These are phyloP conservation scores for Pulveroboletus sp. DNA, from an alignment of 768 basidiomycete species.

Conservation along the genomic window DNA sequence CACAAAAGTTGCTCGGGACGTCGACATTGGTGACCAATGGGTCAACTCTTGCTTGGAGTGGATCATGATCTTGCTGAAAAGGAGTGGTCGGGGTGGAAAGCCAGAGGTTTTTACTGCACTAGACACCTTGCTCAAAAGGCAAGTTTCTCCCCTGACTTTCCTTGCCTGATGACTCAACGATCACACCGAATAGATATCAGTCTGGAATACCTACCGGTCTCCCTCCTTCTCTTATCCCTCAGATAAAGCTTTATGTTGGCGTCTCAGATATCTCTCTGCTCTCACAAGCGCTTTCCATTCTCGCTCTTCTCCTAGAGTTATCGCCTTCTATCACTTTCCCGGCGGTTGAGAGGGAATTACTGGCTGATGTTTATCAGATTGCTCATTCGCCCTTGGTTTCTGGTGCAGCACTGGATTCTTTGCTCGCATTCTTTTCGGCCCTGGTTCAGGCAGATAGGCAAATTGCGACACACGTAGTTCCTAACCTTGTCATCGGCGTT, in stretches of 20 bases:
- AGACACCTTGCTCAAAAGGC: slow-evolving; percentile 68
- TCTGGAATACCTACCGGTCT: slow-evolving; percentile 51
- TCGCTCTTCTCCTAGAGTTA: slow-evolving; percentile 65
- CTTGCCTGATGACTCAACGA: not conserved
- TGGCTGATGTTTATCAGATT: slow-evolving; percentile 61
- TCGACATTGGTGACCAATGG: slow-evolving; percentile 71
- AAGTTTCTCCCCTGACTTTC: slow-evolving; percentile 1
- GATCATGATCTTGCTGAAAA: slow-evolving; percentile 68
- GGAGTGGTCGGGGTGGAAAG: slow-evolving; percentile 75
- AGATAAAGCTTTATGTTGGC: slow-evolving; percentile 72
- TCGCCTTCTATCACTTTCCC: slow-evolving; percentile 68
- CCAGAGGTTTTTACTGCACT: slow-evolving; percentile 75
- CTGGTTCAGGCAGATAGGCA: slow-evolving; percentile 80
- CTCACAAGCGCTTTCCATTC: slow-evolving; percentile 60
- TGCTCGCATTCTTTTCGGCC: slow-evolving; percentile 76
- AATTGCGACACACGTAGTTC: slow-evolving; percentile 78
- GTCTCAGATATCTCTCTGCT: slow-evolving; percentile 75
- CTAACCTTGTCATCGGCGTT: slow-evolving; percentile 60
- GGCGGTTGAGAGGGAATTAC: slow-evolving; percentile 66
- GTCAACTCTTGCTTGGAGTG: slow-evolving; percentile 76
- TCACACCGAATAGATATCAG: slow-evolving; percentile 35
- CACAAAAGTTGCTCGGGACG: slow-evolving; percentile 74
- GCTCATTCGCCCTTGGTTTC: slow-evolving; percentile 77
- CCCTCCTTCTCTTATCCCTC: slow-evolving; percentile 58
- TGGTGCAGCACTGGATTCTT: slow-evolving; percentile 71